These are phyloP conservation scores for Clavaria fumosa DNA, from an alignment of 768 basidiomycete genomes.

Conservation along the genomic window DNA sequence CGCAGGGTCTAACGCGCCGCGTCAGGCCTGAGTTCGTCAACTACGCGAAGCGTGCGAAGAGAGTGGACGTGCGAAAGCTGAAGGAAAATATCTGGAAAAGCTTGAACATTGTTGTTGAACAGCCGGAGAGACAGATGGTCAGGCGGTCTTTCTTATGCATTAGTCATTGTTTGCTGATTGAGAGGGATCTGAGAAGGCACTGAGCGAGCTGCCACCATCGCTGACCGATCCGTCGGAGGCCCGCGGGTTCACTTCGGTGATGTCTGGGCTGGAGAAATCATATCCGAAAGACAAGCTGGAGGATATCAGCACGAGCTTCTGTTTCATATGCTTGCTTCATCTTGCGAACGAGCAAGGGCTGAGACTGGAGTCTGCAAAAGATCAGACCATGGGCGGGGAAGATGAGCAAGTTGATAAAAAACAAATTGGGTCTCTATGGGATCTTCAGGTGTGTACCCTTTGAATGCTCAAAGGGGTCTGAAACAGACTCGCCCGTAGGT, in stretches of 20 bases:
- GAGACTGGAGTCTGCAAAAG: slow-evolving; percentile 44
- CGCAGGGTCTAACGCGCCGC: slow-evolving; percentile 60
- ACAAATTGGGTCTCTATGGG: slow-evolving; percentile 60
- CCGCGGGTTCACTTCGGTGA: slow-evolving; percentile 65
- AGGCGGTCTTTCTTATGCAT: slow-evolving; percentile 9
- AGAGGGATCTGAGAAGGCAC: slow-evolving; percentile 17
- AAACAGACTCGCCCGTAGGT: slow-evolving; percentile 19
- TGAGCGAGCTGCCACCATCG: slow-evolving; percentile 33
- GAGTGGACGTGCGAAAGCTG: slow-evolving; percentile 90
- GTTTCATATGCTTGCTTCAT: slow-evolving; percentile 95
- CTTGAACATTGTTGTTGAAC: slow-evolving; percentile 53
- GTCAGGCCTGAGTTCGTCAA: slow-evolving; percentile 81
- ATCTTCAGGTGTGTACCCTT: slow-evolving; percentile 39
- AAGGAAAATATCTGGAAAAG: slow-evolving; percentile 99
- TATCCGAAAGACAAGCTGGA: slow-evolving; percentile 93
- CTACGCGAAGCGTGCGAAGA: slow-evolving; percentile 88
- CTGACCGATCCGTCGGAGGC: slow-evolving; percentile 52
- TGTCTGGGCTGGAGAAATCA: slow-evolving; percentile 60
- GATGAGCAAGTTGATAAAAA: slow-evolving; percentile 15
- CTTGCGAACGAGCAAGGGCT: slow-evolving; percentile 94
- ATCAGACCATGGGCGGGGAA: slow-evolving; percentile 22
- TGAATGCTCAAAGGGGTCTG: neutral
- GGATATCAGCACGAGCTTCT: slow-evolving; percentile 98
- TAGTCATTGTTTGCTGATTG: neutral
- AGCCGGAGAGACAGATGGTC: slow-evolving; percentile 40